Evolutionary conservation across 2,329 filamentous ascomycete species (phyloP), one percentile per base, ranked within the genome.

Genomic region (Clonostachys byssicola): DNA sequence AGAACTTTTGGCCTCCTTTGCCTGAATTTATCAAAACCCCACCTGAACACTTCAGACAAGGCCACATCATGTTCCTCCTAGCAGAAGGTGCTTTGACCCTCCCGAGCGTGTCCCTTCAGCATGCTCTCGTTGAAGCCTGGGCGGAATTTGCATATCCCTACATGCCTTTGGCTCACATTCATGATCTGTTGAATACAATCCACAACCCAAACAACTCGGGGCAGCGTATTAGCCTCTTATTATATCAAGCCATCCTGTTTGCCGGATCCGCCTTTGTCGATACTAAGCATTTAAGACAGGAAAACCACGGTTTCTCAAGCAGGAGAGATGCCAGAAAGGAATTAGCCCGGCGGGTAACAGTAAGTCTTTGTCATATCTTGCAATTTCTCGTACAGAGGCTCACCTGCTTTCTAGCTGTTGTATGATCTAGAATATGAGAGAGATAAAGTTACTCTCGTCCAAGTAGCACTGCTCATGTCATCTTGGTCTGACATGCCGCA

Each of bases 401-500:
- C 3, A 30, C 23, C 39, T 51, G 41, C 14, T 40, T 49, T 46
- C 49, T 17, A 90, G 83, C 77, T 94, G 4, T 76, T 97, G n/a
- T 96, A 96, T 67, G 92, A 96, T 63, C 95, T 96, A 55, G 92
- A 97, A 65, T 95, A 95, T 65, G 92, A 97, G 67, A 82, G 85
- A 41, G 92, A 96, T 64, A 88, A 92, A 45, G 85, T 96, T 49
- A 83, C 90, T 18, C 78, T 96, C 23, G 90, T 96, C 14, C 92
- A 96, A 67, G 86, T 89, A 5, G 75, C 96, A 18, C 75, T 96
- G 20, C 77, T 96, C 50, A 92, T 96, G 88, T 96, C 92, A 5
- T 96, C 95, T 65, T 97, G 92, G 88, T 96, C 96, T 64, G 92
- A 96, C 67, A 95, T 90, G 12, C 92, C 92, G 1, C 23, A 30